phyloP scores from a whole-genome alignment of 164 flowering plant species.

The Protea cynaroides region DNA sequence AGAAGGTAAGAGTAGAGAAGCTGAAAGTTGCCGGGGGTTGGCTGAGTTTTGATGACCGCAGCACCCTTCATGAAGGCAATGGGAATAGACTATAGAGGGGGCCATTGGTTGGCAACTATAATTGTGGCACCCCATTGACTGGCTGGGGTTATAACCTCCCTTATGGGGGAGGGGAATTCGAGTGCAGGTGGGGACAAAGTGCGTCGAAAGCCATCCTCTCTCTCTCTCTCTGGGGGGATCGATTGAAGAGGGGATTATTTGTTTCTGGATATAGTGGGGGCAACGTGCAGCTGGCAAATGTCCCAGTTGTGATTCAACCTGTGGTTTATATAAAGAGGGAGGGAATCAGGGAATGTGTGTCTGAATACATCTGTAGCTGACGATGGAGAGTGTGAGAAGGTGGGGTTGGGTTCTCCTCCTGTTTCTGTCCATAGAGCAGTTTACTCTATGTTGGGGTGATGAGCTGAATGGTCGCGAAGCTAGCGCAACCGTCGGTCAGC shows the following conservation, averaged over 20 bases:
- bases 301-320: neutral
- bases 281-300: conserved; percentile 4
- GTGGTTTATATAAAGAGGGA: neutral
- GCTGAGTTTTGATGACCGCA: no score
- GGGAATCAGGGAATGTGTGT: neutral
- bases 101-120: no score
- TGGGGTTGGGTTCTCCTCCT: conserved; percentile 9
- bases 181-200: conserved; percentile 22
- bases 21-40: no score
- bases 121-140: no score
- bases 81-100: no score
- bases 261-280: conserved; percentile 7
- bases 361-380: conserved; percentile 2
- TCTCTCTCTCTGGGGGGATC: neutral
- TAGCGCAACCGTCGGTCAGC: conserved; percentile 3
- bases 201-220: conserved; percentile 11
- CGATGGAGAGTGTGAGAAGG: no score
- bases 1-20: no score
- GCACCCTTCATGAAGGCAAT: no score
- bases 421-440: neutral
- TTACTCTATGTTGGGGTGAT: conserved; percentile 6
- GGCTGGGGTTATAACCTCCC: no score
- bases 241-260: no score
- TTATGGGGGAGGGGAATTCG: no score
- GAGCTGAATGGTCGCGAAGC: neutral